Percentiles rank a stretch among this genome's conserved stretches.
Conservation (phyloP, 495 filamentous ascomycete genomes). For the Penicillium tannophilum region DNA sequence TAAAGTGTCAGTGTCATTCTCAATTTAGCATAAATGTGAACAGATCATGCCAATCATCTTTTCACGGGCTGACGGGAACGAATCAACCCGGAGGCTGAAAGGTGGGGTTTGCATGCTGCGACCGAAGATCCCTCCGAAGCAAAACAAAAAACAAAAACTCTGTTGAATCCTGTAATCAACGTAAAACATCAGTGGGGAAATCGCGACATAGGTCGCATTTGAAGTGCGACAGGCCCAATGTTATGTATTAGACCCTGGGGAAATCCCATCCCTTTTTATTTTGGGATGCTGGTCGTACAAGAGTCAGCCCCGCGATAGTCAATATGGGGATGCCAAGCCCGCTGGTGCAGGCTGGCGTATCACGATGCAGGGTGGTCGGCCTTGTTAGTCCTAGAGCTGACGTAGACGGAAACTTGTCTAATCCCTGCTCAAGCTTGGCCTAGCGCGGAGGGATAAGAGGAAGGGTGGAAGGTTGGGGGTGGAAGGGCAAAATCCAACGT, state of each 20-base stretch:
- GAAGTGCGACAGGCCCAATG: not conserved
- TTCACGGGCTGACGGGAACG: conserved; percentile 10
- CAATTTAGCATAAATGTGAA: conserved; percentile 7
- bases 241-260: not conserved
- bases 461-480: conserved; percentile 15
- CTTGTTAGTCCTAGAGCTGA: conserved; percentile 22
- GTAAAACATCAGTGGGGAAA: conserved; percentile 10
- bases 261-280: not conserved
- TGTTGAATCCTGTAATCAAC: conserved; percentile 9
- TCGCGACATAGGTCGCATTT: not conserved
- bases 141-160: conserved; percentile 8
- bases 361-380: conserved; percentile 16
- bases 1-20: conserved; percentile 16
- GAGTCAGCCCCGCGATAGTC: conserved; percentile 2
- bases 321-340: conserved; percentile 11
- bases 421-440: conserved; percentile 15
- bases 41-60: conserved; percentile 11
- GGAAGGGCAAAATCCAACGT: conserved; percentile 19
- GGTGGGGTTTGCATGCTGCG: conserved; percentile 20
- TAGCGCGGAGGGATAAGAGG: conserved; percentile 16
- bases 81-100: conserved; percentile 22
- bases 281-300: conserved; percentile 1
- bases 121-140: conserved; percentile 15
- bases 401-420: conserved; percentile 20
- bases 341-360: conserved; percentile 15